These are phyloP conservation scores for Fusarium zealandicum DNA, from an alignment of 2,329 filamentous ascomycete genomes.

Conservation along the genomic window DNA sequence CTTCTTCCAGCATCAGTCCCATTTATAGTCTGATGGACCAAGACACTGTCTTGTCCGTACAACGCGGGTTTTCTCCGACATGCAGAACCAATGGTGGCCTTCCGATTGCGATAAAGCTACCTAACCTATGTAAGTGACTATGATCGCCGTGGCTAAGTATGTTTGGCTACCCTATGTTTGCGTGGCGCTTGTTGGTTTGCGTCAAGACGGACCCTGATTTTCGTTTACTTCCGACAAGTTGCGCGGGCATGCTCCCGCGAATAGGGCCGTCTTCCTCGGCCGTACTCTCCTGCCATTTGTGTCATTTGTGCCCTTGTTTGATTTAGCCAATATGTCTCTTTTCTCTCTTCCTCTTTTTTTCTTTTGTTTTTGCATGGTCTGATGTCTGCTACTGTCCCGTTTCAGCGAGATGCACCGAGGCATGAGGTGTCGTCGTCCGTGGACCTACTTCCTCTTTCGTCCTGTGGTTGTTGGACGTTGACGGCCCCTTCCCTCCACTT, in stretches of 20 bases:
- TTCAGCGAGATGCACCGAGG: constrained; percentile 41
- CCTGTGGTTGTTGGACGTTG: constrained; percentile 21
- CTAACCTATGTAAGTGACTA: neutral
- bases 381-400: constrained; percentile 30
- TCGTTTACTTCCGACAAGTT: constrained; percentile 4
- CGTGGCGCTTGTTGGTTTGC: neutral
- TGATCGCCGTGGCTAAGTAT: neutral
- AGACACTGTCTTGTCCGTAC: constrained; percentile 2
- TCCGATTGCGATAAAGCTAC: neutral
- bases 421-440: constrained; percentile 30
- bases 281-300: constrained; percentile 8
- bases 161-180: neutral
- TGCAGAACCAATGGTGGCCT: neutral
- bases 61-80: neutral
- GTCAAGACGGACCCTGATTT: neutral
- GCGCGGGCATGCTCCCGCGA: constrained; percentile 1
- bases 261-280: constrained; percentile 5
- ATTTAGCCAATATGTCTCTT: constrained; percentile 8
- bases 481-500: constrained; percentile 16
- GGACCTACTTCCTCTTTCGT: constrained; percentile 42
- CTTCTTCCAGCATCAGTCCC: constrained; percentile 8
- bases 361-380: constrained; percentile 30
- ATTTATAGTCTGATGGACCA: constrained; percentile 1
- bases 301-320: constrained; percentile 24
- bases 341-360: neutral